Conservation (phyloP, 495 filamentous ascomycete genomes). For the Podospora didyma region DNA sequence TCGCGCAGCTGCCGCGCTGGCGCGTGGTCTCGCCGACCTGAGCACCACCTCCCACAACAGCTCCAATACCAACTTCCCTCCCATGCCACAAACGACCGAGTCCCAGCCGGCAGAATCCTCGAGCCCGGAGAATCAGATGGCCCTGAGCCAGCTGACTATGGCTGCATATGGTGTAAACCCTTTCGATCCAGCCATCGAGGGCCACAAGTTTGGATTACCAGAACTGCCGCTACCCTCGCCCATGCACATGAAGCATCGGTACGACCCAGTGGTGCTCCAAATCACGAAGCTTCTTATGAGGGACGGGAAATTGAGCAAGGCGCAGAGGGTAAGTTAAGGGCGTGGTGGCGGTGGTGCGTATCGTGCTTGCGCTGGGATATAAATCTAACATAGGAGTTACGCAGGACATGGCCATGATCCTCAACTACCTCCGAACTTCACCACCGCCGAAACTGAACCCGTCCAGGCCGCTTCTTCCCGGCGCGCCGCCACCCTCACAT, state of each 20-base stretch:
- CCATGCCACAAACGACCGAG: not conserved
- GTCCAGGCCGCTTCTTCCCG: slow-evolving; percentile 64
- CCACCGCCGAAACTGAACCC: slow-evolving; percentile 69
- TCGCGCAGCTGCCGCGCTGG: slow-evolving; percentile 51
- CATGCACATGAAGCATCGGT: slow-evolving; percentile 66
- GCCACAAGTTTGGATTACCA: slow-evolving; percentile 74
- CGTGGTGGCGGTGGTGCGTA: not conserved
- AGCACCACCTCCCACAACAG: slow-evolving; percentile 5
- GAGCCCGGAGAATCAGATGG: slow-evolving; percentile 31
- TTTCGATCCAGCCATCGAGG: slow-evolving; percentile 34
- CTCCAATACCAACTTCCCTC: not conserved
- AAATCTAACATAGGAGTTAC: slow-evolving; percentile 7
- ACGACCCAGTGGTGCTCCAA: slow-evolving; percentile 77
- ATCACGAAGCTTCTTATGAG: slow-evolving; percentile 87
- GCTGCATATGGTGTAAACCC: slow-evolving; percentile 28
- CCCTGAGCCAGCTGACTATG: slow-evolving; percentile 32
- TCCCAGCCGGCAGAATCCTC: slow-evolving; percentile 13
- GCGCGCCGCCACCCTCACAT: slow-evolving; percentile 64
- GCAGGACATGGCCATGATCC: slow-evolving; percentile 80
- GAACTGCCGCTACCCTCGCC: slow-evolving; percentile 56
- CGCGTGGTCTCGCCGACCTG: slow-evolving; percentile 31
- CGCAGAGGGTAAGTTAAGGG: slow-evolving; percentile 63
- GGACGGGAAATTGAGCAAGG: slow-evolving; percentile 77
- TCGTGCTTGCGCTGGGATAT: not conserved
- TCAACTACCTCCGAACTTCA: slow-evolving; percentile 81